Percentiles rank a stretch among this genome's conserved stretches.
Conservation (phyloP, 768 basidiomycete genomes). For the Russula vinacea region DNA sequence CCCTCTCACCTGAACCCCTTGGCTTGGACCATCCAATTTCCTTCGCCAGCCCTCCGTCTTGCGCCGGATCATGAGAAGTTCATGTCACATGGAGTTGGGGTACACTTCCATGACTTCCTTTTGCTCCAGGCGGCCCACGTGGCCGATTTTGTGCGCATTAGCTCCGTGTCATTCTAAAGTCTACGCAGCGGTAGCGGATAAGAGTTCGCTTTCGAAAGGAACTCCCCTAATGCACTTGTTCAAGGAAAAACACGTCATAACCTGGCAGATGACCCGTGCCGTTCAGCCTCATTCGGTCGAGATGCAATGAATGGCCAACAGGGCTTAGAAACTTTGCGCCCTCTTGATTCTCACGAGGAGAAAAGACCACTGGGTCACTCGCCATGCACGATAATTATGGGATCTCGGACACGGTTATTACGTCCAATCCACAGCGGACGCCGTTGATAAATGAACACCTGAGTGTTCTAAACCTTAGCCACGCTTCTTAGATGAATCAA, state of each 20-base stretch:
- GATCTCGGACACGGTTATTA: constrained; percentile 3
- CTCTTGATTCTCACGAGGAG: neutral
- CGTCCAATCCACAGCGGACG: neutral
- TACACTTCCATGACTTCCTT: neutral
- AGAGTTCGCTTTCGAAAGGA: neutral
- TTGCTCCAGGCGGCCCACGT: neutral
- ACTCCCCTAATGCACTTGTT: neutral
- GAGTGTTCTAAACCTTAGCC: neutral
- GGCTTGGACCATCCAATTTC: constrained; percentile 3
- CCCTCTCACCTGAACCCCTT: constrained; percentile 37
- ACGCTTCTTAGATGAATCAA: neutral
- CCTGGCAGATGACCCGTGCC: neutral
- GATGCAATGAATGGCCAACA: neutral
- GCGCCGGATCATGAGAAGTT: constrained; percentile 14
- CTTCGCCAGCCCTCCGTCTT: constrained; percentile 11
- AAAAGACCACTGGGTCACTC: neutral
- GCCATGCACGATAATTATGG: neutral
- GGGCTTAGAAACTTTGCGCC: neutral
- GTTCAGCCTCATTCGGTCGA: neutral
- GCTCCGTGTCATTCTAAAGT: neutral
- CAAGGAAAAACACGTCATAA: neutral
- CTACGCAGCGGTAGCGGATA: neutral
- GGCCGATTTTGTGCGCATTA: neutral
- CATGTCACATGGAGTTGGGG: neutral
- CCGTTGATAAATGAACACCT: neutral